phyloP scores from a whole-genome alignment of 768 basidiomycete species.

The Amanita polypyramis region DNA sequence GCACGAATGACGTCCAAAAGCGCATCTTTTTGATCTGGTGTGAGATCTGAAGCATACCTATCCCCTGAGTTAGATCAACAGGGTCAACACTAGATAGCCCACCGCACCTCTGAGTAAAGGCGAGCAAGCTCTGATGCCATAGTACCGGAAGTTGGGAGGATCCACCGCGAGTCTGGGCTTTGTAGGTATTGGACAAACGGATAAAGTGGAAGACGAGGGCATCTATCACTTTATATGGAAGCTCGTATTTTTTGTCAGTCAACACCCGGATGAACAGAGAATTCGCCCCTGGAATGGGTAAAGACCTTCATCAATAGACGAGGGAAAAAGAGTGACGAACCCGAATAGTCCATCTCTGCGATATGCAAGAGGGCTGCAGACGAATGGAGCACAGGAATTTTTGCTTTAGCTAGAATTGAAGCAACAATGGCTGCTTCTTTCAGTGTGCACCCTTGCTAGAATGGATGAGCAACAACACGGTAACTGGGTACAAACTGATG shows the following conservation, averaged over 20 bases:
- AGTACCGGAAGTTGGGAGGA: constrained; percentile 85
- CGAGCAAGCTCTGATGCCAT: constrained; percentile 95
- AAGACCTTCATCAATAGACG: neutral
- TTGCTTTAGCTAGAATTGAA: constrained; percentile 82
- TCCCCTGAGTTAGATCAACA: neutral
- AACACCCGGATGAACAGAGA: constrained; percentile 95
- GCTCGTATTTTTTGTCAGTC: constrained; percentile 94
- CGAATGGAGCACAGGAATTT: constrained; percentile 93
- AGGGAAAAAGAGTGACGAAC: constrained; percentile 22
- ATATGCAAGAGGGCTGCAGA: constrained; percentile 90
- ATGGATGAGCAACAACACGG: constrained; percentile 1
- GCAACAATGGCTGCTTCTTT: constrained; percentile 94
- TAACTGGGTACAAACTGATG: neutral
- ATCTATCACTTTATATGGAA: constrained; percentile 97
- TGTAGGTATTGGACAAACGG: constrained; percentile 86
- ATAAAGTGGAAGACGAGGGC: constrained; percentile 98
- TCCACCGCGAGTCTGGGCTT: constrained; percentile 58
- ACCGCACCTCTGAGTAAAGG: constrained; percentile 81
- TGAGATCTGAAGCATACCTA: constrained; percentile 90
- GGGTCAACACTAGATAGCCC: neutral
- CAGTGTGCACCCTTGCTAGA: constrained; percentile 65
- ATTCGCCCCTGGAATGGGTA: constrained; percentile 55
- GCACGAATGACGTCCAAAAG: constrained; percentile 86
- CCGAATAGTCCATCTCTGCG: constrained; percentile 94
- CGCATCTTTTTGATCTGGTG: constrained; percentile 96